phyloP scores from a whole-genome alignment of 2,329 filamentous ascomycete species.

The Colletotrichum sp. region DNA sequence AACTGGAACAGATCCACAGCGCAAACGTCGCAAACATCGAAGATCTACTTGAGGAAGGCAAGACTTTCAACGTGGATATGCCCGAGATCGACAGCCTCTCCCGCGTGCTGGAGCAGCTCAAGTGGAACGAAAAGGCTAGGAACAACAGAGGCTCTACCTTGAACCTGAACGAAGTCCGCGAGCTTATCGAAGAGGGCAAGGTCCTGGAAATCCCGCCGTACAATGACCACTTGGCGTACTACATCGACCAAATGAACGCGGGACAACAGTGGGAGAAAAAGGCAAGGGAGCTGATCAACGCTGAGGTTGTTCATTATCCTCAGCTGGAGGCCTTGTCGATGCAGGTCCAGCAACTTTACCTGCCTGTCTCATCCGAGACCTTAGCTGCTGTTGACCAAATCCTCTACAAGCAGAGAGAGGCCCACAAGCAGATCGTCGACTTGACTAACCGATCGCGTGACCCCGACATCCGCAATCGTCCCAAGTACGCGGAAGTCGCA shows the following conservation, averaged over 20 bases:
- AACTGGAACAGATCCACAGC: constrained; percentile 69
- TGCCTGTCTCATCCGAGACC: constrained; percentile 85
- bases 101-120: constrained; percentile 80
- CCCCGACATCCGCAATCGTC: constrained; percentile 77
- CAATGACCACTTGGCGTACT: constrained; percentile 79
- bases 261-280: constrained; percentile 93
- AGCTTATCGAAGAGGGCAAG: constrained; percentile 78
- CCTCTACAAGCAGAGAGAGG: constrained; percentile 92
- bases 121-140: constrained; percentile 84
- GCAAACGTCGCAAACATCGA: constrained; percentile 79
- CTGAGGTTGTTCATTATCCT: constrained; percentile 89
- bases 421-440: constrained; percentile 84
- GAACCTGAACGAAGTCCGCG: constrained; percentile 77
- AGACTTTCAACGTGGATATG: constrained; percentile 88
- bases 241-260: constrained; percentile 75
- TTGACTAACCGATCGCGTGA: constrained; percentile 80
- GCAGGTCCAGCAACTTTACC: constrained; percentile 70
- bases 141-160: constrained; percentile 68
- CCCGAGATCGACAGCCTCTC: constrained; percentile 86
- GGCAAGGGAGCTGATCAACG: constrained; percentile 89
- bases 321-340: constrained; percentile 90
- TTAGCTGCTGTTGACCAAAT: constrained; percentile 87
- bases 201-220: constrained; percentile 79
- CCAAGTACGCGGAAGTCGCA: constrained; percentile 87
- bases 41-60: constrained; percentile 87